These are phyloP conservation scores for Aspergillaceae sp. DNA, from an alignment of 2,329 filamentous ascomycete genomes.

Conservation along the genomic window DNA sequence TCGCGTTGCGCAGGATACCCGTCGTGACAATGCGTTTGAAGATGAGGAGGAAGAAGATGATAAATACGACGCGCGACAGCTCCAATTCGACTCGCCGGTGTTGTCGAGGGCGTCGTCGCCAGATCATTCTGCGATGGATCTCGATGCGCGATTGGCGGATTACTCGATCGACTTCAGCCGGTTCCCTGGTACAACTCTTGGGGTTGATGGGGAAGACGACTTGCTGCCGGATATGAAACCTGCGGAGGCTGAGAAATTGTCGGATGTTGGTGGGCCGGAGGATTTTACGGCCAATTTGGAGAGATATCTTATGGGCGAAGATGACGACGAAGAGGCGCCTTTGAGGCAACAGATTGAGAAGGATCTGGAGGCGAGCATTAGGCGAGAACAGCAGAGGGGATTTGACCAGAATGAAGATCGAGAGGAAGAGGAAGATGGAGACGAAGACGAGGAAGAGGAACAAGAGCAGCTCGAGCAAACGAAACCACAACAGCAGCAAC, in stretches of 20 bases:
- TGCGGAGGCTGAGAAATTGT: constrained; percentile 24
- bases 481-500: constrained; percentile 14
- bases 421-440: constrained; percentile 1
- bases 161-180: constrained; percentile 34
- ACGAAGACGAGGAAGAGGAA: constrained; percentile 4
- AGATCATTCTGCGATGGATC: constrained; percentile 21
- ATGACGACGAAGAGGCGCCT: constrained; percentile 6
- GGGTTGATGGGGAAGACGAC: constrained; percentile 16
- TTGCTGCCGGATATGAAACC: constrained; percentile 17
- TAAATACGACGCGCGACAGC: constrained; percentile 6
- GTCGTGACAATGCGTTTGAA: not conserved
- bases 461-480: constrained; percentile 11
- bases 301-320: constrained; percentile 28
- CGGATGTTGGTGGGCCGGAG: constrained; percentile 33
- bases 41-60: not conserved
- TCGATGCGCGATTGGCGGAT: constrained; percentile 33
- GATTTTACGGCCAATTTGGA: constrained; percentile 38
- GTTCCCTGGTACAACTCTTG: constrained; percentile 10
- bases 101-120: constrained; percentile 15
- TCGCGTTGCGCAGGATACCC: constrained; percentile 5
- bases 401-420: constrained; percentile 1
- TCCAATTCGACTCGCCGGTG: constrained; percentile 5
- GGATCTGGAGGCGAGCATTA: not conserved
- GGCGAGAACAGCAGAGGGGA: constrained; percentile 5
- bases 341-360: constrained; percentile 5